These are phyloP conservation scores for Pseudopediastrum boryanum DNA, from an alignment of 139 green algal genomes.

Conservation along the genomic window DNA sequence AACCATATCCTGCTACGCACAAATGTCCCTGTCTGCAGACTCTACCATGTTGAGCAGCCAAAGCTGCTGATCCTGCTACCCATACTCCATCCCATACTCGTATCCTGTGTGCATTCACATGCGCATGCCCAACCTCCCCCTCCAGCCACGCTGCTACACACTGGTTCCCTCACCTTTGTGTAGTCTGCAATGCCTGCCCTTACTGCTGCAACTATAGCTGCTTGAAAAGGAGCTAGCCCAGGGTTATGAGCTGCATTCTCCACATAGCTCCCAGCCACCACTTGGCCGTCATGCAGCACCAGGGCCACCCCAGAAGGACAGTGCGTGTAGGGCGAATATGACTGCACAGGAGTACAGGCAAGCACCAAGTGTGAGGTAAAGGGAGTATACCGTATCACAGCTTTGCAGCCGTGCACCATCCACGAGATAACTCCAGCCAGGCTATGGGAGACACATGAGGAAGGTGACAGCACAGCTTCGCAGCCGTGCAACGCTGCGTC, in stretches of 20 bases:
- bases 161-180: constrained; percentile 38
- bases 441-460: background rate
- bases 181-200: constrained; percentile 65
- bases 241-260: constrained; percentile 91
- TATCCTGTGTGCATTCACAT: background rate
- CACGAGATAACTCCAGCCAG: background rate
- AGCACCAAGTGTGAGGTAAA: background rate
- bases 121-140: background rate
- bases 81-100: background rate
- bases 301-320: constrained; percentile 77
- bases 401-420: background rate
- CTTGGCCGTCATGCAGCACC: constrained; percentile 39
- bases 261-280: constrained; percentile 74
- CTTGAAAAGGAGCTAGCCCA: constrained; percentile 77
- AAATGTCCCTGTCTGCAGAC: background rate
- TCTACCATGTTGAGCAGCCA: background rate
- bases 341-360: constrained; percentile 32
- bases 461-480: background rate
- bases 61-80: no score
- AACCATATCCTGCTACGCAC: no score
- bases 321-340: constrained; percentile 80
- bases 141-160: background rate
- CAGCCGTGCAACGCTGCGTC: background rate
- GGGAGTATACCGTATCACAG: background rate
- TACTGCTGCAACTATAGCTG: constrained; percentile 69